Conservation (phyloP, 768 basidiomycete genomes). For the Tubosaeta brunneosetosa region DNA sequence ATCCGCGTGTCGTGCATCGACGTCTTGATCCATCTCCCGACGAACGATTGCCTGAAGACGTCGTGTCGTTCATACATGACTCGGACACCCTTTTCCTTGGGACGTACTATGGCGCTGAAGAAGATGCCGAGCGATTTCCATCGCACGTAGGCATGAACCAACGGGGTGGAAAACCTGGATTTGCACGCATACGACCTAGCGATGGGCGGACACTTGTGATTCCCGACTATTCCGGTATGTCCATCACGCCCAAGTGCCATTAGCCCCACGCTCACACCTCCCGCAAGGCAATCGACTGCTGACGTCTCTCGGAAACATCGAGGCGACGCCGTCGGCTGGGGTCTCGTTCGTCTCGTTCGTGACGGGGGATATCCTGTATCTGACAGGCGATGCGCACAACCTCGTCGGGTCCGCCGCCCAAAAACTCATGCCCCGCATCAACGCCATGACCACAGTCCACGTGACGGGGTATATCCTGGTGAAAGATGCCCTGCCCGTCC, state of each 20-base stretch:
- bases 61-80: constrained; percentile 43
- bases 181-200: constrained; percentile 50
- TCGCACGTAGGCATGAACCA: constrained; percentile 68
- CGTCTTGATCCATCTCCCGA: constrained; percentile 28
- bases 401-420: constrained; percentile 39
- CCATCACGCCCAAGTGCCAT: neutral
- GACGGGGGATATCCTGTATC: constrained; percentile 57
- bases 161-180: constrained; percentile 58
- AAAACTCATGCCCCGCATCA: constrained; percentile 52
- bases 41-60: constrained; percentile 46
- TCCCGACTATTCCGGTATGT: constrained; percentile 56
- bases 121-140: constrained; percentile 37
- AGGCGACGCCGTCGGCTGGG: constrained; percentile 52
- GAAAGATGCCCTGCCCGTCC: constrained; percentile 50
- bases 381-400: constrained; percentile 56
- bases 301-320: constrained; percentile 62
- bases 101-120: constrained; percentile 42
- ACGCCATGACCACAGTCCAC: constrained; percentile 44
- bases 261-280: neutral
- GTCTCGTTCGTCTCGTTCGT: constrained; percentile 52
- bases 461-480: constrained; percentile 53
- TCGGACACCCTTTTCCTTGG: constrained; percentile 59
- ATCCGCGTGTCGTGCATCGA: constrained; percentile 37
- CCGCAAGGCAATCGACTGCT: constrained; percentile 54
- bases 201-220: constrained; percentile 53